Conservation (phyloP, 139 green algal species). For the Penium margaritaceum region DNA sequence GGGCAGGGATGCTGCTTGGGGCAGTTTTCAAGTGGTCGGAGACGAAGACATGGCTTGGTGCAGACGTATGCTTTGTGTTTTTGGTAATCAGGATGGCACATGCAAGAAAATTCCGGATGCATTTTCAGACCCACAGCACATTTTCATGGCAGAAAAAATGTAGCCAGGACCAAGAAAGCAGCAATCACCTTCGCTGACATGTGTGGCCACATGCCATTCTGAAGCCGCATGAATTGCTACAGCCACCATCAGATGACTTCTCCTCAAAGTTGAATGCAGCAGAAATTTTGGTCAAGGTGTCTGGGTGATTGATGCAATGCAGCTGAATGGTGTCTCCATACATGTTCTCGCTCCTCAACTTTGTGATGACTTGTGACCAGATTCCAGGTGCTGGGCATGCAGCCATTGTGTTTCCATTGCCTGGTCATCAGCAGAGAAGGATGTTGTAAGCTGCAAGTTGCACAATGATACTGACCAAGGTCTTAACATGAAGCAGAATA, state of each 20-base stretch:
- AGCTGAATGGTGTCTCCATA: not conserved
- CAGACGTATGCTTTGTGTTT: constrained; percentile 7
- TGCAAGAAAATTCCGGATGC: not conserved
- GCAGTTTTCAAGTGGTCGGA: not conserved
- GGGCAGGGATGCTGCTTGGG: constrained; percentile 18
- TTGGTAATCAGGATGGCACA: constrained; percentile 28
- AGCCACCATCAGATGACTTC: not conserved
- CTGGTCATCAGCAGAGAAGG: too few relatives aligned
- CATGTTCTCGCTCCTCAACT: not conserved
- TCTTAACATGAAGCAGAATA: not conserved
- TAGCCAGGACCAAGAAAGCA: too few relatives aligned
- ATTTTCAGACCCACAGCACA: too few relatives aligned
- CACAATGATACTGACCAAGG: too few relatives aligned
- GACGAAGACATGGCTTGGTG: constrained; percentile 30
- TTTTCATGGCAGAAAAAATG: too few relatives aligned
- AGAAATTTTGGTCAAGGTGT: not conserved
- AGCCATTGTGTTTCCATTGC: not conserved
- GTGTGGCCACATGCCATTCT: constrained; percentile 29
- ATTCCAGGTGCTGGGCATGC: not conserved
- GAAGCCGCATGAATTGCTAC: not conserved
- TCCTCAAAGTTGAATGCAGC: not conserved
- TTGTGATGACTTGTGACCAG: not conserved
- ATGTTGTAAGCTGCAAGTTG: too few relatives aligned
- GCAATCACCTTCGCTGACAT: constrained; percentile 23
- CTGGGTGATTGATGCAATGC: not conserved